Base-by-base conservation (phyloP, 2,329 filamentous ascomycete genomes). In the Botrytis pseudocinerea region DNA sequence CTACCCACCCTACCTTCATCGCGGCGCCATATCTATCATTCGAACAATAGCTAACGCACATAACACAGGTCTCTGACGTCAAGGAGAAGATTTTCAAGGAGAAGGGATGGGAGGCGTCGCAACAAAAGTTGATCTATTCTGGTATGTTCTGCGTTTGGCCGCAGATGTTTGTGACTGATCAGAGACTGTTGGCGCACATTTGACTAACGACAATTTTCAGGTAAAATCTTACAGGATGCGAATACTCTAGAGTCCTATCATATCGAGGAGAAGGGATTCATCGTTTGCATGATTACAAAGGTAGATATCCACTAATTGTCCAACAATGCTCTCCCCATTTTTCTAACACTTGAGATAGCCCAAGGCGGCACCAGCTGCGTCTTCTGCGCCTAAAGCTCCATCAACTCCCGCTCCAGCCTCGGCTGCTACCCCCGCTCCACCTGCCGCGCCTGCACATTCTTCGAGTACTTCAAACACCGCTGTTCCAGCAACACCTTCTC, bases 241-340 rank as follows among this genome's bases (percentile, higher is more conserved):
- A 96, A 98, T 82, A 97, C 95, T 3, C 93, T 99, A 79, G 94
- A 94, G 83, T 95, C 93, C 59, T 98, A 98, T 87, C 97, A 94
- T 85, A 98, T 99, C 76, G 95, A 99, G 84, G 96, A 98, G 88
- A 99, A 98, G 88, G 96, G 96, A 54, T 99, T 98, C 83, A 94
- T 99, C 80, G 96, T 99, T 75, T 99, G 96, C 86, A 97, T 99
- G 91, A 91, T 97, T 79, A 94, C 93, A 82, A 98, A 98, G 93
- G 95, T 97, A 85, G 76, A 83, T 38, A 35, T 44, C 48, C 32
- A 44, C 32, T 59, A 40, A 14, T 70, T 20, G 44, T n/a, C 18
- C 35, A 20, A 28, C 59, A 46, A 28, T n/a, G 5, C 72, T 35
- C 65, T 61, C 22, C 40, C 57, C 51, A 51, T 57, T 70, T 77